phyloP scores from a whole-genome alignment of 1,284 basidiomycete genomes.

The Coniophora puteana region DNA sequence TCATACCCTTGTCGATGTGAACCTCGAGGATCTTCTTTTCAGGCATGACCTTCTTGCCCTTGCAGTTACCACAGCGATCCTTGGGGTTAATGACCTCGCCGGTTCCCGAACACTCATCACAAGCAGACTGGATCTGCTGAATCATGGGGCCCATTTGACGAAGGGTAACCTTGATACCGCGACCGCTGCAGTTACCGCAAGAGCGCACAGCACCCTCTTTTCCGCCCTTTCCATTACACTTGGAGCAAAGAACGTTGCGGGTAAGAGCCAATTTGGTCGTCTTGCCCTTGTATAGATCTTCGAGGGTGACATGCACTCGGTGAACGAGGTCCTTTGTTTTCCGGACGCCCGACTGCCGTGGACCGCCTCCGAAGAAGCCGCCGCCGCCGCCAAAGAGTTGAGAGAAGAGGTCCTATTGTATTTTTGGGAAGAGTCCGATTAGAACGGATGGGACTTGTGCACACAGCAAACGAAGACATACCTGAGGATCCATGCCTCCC shows the following conservation, averaged over 20 bases:
- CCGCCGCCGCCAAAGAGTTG: slow-evolving; percentile 81
- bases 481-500: slow-evolving; percentile 95
- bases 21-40: slow-evolving; percentile 99
- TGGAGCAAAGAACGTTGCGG: slow-evolving; percentile 90
- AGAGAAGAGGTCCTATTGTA: slow-evolving; percentile 87
- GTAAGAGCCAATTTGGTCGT: slow-evolving; percentile 97
- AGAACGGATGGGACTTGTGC: background rate
- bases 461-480: slow-evolving; percentile 28
- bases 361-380: slow-evolving; percentile 55
- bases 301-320: slow-evolving; percentile 92
- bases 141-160: slow-evolving; percentile 99
- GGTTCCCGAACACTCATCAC: slow-evolving; percentile 88
- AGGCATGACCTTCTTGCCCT: slow-evolving; percentile 92
- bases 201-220: slow-evolving; percentile 92
- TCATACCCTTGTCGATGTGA: slow-evolving; percentile 99
- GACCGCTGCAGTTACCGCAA: slow-evolving; percentile 83
- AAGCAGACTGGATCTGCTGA: slow-evolving; percentile 96
- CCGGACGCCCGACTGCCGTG: slow-evolving; percentile 77
- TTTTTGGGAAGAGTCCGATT: slow-evolving; percentile 2
- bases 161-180: slow-evolving; percentile 88
- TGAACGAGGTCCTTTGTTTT: slow-evolving; percentile 99
- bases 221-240: slow-evolving; percentile 95
- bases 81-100: slow-evolving; percentile 95
- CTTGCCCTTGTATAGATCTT: slow-evolving; percentile 99
- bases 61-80: slow-evolving; percentile 92